Evolutionary conservation across 345 rosid genomes (phyloP), one percentile per base, ranked within the genome.

Genomic region (Conringia planisiliqua): DNA sequence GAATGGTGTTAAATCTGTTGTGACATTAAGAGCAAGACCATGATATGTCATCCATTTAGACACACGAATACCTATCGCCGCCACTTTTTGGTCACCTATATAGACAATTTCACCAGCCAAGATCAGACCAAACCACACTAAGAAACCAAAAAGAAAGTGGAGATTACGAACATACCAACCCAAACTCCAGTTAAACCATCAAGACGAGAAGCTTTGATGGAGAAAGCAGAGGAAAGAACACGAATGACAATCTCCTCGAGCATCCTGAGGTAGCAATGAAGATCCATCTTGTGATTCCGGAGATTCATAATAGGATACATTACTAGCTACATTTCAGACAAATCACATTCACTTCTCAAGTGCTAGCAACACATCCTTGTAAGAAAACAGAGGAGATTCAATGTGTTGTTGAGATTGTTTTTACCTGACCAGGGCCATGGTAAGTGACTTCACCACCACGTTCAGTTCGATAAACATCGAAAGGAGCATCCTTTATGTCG

Each of bases 391-490:
- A 59, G 3, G 14, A 62, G 12, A 26, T 2, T 36, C 38, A 36
- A 48, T 35, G 60, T 26, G 59, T 52, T 66, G 32, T 30, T 33
- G 60, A 7, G 6, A 5, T 51, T 7, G 9, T 16, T 17, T 18
- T 48, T 52, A 91, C 98, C 92, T 91, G 96, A 35, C 96, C 97
- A 76, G 96, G 97, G 0, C 94, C 94, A 55, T 91, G 92, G 80
- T 91, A 88, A 18, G 98, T 91, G 73, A 91, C 96, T 74, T 91
- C 97, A 50, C 97, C 97, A 18, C 97, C 98, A 32, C 94, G 87
- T 74, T 93, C 96, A 2, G 92, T 89, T 73, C 90, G 82, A 75
- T 78, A 83, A 27, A 93, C 83, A 74, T 91, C 83, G 6, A 79
- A 86, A 73, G 96, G 94, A 79, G 92, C 84, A 40, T 86, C 64